phyloP scores from a whole-genome alignment of 2,329 filamentous ascomycete genomes.

The Aspergillus pseudoviridinutans region DNA sequence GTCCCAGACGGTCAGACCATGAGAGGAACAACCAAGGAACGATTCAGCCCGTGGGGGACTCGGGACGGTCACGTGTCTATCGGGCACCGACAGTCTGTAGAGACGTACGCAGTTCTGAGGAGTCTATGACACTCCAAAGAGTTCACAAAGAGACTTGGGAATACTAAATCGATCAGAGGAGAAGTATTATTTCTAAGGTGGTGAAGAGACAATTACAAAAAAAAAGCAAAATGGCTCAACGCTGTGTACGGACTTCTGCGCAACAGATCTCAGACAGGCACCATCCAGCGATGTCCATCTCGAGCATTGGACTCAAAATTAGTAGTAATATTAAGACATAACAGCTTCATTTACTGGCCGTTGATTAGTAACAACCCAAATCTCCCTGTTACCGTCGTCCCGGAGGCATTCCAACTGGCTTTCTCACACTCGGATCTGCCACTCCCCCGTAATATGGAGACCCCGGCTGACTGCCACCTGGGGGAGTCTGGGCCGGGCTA shows the following conservation, averaged over 20 bases:
- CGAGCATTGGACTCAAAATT: neutral
- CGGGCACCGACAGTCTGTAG: neutral
- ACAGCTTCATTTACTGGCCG: neutral
- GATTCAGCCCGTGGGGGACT: neutral
- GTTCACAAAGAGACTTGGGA: neutral
- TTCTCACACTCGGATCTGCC: constrained; percentile 29
- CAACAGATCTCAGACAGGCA: neutral
- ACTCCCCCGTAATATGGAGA: constrained; percentile 14
- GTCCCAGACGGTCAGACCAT: neutral
- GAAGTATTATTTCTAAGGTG: neutral
- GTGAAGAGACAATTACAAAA: neutral
- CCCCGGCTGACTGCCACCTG: constrained; percentile 7
- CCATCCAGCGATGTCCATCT: neutral
- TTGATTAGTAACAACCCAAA: no score
- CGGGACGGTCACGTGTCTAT: neutral
- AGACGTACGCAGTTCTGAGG: neutral
- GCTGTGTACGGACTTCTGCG: neutral
- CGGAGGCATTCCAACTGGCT: constrained; percentile 27
- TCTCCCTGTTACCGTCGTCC: constrained; percentile 9
- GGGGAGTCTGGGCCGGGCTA: constrained; percentile 24
- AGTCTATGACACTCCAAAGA: neutral
- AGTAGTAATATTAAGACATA: neutral
- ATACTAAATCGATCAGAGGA: neutral
- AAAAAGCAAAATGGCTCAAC: neutral
- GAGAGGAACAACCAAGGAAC: neutral